Conservation (phyloP, 257 asterid species). For the Solanum habrochaites region DNA sequence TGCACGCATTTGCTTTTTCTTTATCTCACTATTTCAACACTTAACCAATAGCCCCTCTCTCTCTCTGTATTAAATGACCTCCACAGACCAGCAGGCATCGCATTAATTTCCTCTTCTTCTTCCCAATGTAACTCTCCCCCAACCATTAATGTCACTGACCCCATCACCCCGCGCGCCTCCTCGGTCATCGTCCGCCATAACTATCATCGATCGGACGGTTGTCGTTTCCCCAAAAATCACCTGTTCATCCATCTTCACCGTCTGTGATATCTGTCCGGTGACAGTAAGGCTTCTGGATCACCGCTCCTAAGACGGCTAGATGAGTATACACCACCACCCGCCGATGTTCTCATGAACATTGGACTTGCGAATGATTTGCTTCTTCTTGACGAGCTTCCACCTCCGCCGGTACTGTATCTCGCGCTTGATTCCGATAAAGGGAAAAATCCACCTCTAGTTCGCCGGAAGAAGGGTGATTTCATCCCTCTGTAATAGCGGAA, state of each 20-base stretch:
- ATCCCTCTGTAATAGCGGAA: slow-evolving; percentile 78
- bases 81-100: slow-evolving; percentile 1
- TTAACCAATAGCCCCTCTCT: neutral
- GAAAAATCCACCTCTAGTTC: slow-evolving; percentile 50
- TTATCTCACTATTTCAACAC: neutral
- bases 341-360: slow-evolving; percentile 58
- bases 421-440: slow-evolving; percentile 71
- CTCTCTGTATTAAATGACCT: slow-evolving; percentile 3
- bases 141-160: slow-evolving; percentile 4
- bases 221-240: neutral
- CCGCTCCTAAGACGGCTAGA: slow-evolving; percentile 94
- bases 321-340: slow-evolving; percentile 33
- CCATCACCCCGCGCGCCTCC: neutral
- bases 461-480: slow-evolving; percentile 85
- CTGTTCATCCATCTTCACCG: slow-evolving; percentile 34
- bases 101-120: slow-evolving; percentile 3
- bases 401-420: slow-evolving; percentile 41
- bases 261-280: slow-evolving; percentile 80
- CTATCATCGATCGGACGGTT: neutral
- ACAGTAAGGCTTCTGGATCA: slow-evolving; percentile 89
- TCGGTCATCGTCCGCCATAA: neutral
- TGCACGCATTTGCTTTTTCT: neutral
- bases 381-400: slow-evolving; percentile 57
- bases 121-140: neutral
- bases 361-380: slow-evolving; percentile 91